Percentiles rank a stretch among this genome's conserved stretches.
Conservation (phyloP, 78 protist species). For the Bodo saltans region DNA sequence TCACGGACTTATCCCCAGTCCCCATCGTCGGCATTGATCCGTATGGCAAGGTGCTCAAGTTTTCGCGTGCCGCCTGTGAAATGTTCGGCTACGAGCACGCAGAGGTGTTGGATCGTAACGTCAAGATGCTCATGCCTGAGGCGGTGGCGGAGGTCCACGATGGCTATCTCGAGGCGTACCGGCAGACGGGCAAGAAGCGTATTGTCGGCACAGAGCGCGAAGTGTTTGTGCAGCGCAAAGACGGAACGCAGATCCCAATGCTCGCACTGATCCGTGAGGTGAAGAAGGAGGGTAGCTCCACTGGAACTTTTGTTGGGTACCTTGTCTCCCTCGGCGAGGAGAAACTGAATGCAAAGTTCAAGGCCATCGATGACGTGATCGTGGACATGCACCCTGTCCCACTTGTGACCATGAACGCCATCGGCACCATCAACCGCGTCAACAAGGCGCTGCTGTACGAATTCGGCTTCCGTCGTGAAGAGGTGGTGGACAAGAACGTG, state of each 20-base stretch:
- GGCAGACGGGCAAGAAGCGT: slow-evolving; percentile 1
- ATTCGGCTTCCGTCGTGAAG: background rate
- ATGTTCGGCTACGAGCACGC: slow-evolving; percentile 28
- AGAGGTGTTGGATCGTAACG: slow-evolving; percentile 25
- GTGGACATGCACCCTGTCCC: slow-evolving; percentile 9
- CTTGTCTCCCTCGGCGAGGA: background rate
- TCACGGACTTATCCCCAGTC: background rate
- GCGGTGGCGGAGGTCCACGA: slow-evolving; percentile 6
- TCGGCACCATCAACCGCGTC: slow-evolving; percentile 22
- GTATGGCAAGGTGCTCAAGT: background rate
- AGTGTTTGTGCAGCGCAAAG: background rate
- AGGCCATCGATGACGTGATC: slow-evolving; percentile 1
- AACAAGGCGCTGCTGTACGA: background rate
- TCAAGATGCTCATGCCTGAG: slow-evolving; percentile 35
- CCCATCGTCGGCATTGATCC: background rate
- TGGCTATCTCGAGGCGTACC: slow-evolving; percentile 19
- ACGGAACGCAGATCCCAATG: slow-evolving; percentile 8
- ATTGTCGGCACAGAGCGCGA: slow-evolving; percentile 4
- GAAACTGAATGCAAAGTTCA: background rate
- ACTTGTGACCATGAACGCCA: slow-evolving; percentile 23
- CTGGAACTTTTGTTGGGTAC: too few relatives aligned
- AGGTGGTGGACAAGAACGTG: slow-evolving; percentile 1
- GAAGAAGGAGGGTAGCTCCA: too few relatives aligned
- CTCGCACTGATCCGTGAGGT: background rate
- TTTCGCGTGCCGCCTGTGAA: slow-evolving; percentile 1